Evolutionary conservation across 2,329 filamentous ascomycete species (phyloP).

Genomic region (Talaromyces sp.): DNA sequence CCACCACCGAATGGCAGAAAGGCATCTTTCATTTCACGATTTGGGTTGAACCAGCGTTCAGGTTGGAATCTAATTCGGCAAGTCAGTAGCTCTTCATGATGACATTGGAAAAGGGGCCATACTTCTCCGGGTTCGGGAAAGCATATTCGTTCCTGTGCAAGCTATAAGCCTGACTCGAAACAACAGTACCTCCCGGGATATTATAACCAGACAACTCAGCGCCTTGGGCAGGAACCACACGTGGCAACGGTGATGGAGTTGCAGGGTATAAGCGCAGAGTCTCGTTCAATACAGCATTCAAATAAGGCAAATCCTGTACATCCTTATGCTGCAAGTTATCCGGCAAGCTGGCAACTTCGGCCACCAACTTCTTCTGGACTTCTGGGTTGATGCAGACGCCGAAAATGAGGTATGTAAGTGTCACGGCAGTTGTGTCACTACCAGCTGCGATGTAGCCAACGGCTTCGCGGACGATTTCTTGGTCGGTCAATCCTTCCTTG

Average conservation of each 20-base stretch:
- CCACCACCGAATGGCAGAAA: conserved; percentile 68
- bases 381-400: conserved; percentile 22
- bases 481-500: conserved; percentile 21
- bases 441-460: conserved; percentile 49
- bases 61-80: conserved; percentile 42
- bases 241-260: conserved; percentile 55
- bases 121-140: conserved; percentile 46
- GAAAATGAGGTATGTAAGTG: conserved; percentile 50
- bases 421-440: conserved; percentile 51
- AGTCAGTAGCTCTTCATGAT: conserved; percentile 11
- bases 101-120: conserved; percentile 24
- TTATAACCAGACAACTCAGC: conserved; percentile 38
- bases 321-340: conserved; percentile 38
- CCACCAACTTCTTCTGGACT: conserved; percentile 46
- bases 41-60: conserved; percentile 45
- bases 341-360: conserved; percentile 42
- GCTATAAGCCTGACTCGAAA: conserved; percentile 52
- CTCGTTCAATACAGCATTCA: conserved; percentile 57
- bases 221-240: conserved; percentile 46
- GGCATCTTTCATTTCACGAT: conserved; percentile 44
- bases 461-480: conserved; percentile 42
- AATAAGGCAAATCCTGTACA: conserved; percentile 51
- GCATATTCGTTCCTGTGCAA: conserved; percentile 51
- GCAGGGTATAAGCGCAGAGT: conserved; percentile 57
- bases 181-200: conserved; percentile 51